Percentiles rank a stretch among this genome's conserved stretches.
These are phyloP conservation scores for Extremus antarcticus DNA, from an alignment of 495 filamentous ascomycete species.

Conservation along the genomic window DNA sequence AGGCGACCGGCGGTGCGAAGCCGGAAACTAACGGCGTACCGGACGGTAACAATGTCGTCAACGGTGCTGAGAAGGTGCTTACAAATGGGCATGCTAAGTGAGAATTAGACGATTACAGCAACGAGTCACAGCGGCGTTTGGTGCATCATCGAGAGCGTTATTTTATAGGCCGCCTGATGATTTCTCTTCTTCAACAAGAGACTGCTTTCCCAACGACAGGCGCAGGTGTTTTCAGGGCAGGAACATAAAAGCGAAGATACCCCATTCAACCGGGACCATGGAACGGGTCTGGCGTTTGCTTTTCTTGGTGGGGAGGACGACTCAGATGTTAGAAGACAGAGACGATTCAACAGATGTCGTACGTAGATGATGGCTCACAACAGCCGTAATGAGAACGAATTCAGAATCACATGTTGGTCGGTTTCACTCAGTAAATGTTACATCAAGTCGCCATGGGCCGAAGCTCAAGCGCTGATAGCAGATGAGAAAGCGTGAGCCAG, in stretches of 20 bases:
- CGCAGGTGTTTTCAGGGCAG: constrained; percentile 1
- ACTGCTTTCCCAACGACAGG: constrained; percentile 1
- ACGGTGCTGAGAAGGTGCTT: constrained; percentile 6
- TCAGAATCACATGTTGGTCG: too few relatives aligned
- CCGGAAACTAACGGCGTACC: constrained; percentile 15
- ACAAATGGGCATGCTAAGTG: constrained; percentile 2
- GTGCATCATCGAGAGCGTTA: not conserved
- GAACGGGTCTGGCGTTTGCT: too few relatives aligned
- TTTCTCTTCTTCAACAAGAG: constrained; percentile 4
- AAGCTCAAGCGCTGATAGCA: too few relatives aligned
- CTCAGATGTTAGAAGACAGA: too few relatives aligned
- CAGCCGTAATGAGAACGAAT: too few relatives aligned
- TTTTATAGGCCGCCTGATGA: not conserved
- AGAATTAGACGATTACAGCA: not conserved
- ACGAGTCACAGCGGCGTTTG: not conserved
- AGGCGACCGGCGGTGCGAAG: not conserved
- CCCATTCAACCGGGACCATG: constrained; percentile 17
- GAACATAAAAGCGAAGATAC: constrained; percentile 4
- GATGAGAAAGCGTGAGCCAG: too few relatives aligned
- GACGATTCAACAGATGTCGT: too few relatives aligned
- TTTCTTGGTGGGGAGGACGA: too few relatives aligned
- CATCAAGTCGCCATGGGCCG: too few relatives aligned
- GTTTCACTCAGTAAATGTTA: too few relatives aligned
- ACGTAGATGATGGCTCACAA: too few relatives aligned
- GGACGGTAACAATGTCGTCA: constrained; percentile 15